These are phyloP conservation scores for Tetratostichococcus sp. DNA, from an alignment of 139 green algal species.

Conservation along the genomic window DNA sequence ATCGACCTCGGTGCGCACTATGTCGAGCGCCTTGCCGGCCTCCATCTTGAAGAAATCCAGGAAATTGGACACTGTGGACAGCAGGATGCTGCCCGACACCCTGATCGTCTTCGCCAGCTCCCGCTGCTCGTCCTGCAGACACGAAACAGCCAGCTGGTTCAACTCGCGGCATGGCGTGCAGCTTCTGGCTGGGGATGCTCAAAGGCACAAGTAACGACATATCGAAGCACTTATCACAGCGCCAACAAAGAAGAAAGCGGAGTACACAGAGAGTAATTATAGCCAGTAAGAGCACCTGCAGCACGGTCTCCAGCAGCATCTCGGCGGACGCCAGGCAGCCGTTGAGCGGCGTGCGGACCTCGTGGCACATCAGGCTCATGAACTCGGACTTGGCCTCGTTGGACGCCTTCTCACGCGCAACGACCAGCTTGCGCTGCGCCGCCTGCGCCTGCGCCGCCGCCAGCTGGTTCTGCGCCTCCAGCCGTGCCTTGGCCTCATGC, in stretches of 20 bases:
- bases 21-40: conserved; percentile 70
- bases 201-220: too few species aligned
- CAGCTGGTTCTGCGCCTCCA: conserved; percentile 56
- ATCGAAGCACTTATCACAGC: too few species aligned
- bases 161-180: too few species aligned
- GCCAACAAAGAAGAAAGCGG: too few species aligned
- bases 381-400: conserved; percentile 75
- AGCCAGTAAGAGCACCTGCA: conserved; percentile 30
- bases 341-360: conserved; percentile 79
- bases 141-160: too few species aligned
- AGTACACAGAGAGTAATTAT: too few species aligned
- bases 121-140: conserved; percentile 56
- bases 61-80: conserved; percentile 82
- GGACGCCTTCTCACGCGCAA: conserved; percentile 68
- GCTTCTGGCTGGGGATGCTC: too few species aligned
- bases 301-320: conserved; percentile 79
- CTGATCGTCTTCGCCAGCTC: conserved; percentile 80
- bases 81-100: conserved; percentile 71
- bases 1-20: conserved; percentile 59
- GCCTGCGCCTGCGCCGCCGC: conserved; percentile 49
- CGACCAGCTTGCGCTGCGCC: conserved; percentile 47
- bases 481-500: conserved; percentile 50
- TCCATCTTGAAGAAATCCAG: conserved; percentile 89
- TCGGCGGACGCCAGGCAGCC: conserved; percentile 79
- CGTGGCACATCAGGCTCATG: conserved; percentile 65